Base-by-base conservation (phyloP, 345 rosid species). In the Acer yangbiense region DNA sequence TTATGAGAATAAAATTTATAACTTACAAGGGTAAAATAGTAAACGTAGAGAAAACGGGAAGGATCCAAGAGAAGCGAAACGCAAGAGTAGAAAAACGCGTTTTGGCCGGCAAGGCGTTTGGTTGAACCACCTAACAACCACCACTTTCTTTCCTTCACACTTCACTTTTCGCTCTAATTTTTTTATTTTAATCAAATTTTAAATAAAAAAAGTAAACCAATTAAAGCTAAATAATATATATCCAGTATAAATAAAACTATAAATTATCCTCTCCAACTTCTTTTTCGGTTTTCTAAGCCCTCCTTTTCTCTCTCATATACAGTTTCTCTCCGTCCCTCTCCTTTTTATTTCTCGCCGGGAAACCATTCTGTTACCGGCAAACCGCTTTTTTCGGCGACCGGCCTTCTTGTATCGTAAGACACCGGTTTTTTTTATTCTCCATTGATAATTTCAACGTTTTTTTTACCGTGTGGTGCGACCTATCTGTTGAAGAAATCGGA, bases 81-180 rank as follows among this genome's bases (percentile, higher is more conserved):
- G 91, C 85, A 55, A 64, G 57, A 23, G 73, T 20, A 69, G 44
- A 65, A 76, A 83, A 86, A 88, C 93, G 97, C 95, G 88, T 89
- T 88, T 88, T 86, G 86, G 94, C 88, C 93, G 94, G 95, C 93
- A 71, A 78, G 67, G 86, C 88, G 91, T 91, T 91, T 93, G 94
- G 99, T 91, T 93, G 96, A 93, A 93, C 96, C 85, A 95, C 98
- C 98, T 85, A 90, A 90, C 99, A 83, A 90, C 97, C 75, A 90
- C 93, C 91, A 76, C 91, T 87, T 85, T 83, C 92, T 86, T 89
- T 86, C 89, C 88, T 86, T 85, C 86, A 71, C 88, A 81, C 80
- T 77, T 81, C 81, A 76, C 77, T 82, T 81, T 79, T 74, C 71
- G 69, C 79, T 78, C 57, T 64, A 44, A 29, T 20, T 3, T 55